Evolutionary conservation across 1,284 basidiomycete genomes (phyloP).

Genomic region (Ganoderma leucocontextum): DNA sequence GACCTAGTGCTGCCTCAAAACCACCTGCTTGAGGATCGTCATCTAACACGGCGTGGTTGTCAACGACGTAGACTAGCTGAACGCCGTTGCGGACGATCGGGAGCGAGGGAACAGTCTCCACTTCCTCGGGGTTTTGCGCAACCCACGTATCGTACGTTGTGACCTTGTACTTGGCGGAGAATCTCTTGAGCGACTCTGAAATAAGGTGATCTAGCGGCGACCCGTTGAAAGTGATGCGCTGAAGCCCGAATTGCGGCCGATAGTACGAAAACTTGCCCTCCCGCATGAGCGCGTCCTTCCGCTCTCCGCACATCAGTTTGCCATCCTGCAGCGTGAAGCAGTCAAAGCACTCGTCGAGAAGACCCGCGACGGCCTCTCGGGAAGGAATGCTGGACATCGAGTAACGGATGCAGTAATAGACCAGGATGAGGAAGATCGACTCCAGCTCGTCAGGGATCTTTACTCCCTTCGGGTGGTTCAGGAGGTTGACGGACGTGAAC

Average conservation of each 20-base stretch:
- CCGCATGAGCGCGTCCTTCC: not conserved
- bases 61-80: not conserved
- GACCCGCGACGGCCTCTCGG: not conserved
- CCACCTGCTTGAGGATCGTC: not conserved
- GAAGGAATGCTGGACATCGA: not conserved
- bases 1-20: not conserved
- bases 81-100: not conserved
- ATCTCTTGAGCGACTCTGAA: not conserved
- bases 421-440: constrained; percentile 17
- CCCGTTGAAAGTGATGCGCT: not conserved
- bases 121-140: not conserved
- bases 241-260: not conserved
- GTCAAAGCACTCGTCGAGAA: not conserved
- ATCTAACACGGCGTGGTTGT: not conserved
- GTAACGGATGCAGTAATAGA: constrained; percentile 9
- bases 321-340: not conserved
- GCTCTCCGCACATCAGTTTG: not conserved
- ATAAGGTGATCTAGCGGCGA: not conserved
- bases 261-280: not conserved
- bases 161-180: not conserved
- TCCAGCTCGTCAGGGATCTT: constrained; percentile 19
- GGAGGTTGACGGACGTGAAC: constrained; percentile 12
- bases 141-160: not conserved
- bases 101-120: no score
- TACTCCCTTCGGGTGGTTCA: constrained; percentile 1